Conservation (phyloP, 2,329 filamentous ascomycete genomes). For the Cyphellophora attinorum region DNA sequence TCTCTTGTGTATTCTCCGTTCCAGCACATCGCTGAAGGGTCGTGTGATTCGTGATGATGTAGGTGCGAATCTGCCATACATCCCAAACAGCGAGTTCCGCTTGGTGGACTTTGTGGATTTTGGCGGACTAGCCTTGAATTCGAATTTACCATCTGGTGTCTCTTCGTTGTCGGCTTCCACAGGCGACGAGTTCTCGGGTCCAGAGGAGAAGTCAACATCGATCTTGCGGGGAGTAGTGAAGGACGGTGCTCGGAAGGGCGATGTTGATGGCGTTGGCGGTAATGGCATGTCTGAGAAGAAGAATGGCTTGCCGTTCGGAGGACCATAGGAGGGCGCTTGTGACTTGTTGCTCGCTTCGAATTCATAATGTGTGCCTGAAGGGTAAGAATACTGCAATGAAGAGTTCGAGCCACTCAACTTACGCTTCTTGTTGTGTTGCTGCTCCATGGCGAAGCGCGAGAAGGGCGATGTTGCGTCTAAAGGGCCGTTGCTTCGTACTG, state of each 20-base stretch:
- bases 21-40: conserved; percentile 34
- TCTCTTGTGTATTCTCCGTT: conserved; percentile 38
- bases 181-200: conserved; percentile 35
- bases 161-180: conserved; percentile 39
- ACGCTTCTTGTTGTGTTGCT: conserved; percentile 33
- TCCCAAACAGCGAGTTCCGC: conserved; percentile 29
- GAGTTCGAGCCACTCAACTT: conserved; percentile 14
- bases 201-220: conserved; percentile 38
- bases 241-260: conserved; percentile 30
- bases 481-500: conserved; percentile 37
- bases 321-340: conserved; percentile 34
- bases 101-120: conserved; percentile 14
- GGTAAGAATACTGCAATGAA: conserved; percentile 1
- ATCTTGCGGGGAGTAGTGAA: conserved; percentile 41
- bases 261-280: conserved; percentile 20
- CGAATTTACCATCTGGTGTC: conserved; percentile 31
- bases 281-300: conserved; percentile 34
- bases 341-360: conserved; percentile 41
- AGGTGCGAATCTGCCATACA: conserved; percentile 34
- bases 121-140: conserved; percentile 4
- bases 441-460: conserved; percentile 34
- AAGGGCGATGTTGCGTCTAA: conserved; percentile 37
- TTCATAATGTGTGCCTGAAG: conserved; percentile 28
- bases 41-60: conserved; percentile 52
- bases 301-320: conserved; percentile 40